Conservation (phyloP, 768 basidiomycete species). For the Boletus pseudo-olivaceus region DNA sequence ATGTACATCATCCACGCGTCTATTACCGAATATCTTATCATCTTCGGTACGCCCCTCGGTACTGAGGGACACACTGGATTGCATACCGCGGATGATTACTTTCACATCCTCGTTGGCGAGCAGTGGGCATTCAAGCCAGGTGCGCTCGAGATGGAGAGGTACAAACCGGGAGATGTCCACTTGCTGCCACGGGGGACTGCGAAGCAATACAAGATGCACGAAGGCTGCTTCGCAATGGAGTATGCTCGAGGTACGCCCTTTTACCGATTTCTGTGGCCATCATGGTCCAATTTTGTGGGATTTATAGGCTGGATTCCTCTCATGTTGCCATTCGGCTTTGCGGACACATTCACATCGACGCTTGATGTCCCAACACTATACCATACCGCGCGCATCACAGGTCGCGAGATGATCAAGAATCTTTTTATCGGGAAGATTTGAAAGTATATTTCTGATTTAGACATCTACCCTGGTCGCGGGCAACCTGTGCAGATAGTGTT, state of each 20-base stretch:
- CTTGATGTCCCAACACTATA: slow-evolving; percentile 83
- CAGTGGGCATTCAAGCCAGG: slow-evolving; percentile 92
- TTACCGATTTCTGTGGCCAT: not conserved
- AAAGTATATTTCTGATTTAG: slow-evolving; percentile 2
- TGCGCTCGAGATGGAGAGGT: slow-evolving; percentile 78
- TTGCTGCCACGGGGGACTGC: slow-evolving; percentile 75
- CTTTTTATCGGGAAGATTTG: slow-evolving; percentile 84
- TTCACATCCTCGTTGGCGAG: slow-evolving; percentile 91
- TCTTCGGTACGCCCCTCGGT: slow-evolving; percentile 94
- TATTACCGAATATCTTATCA: slow-evolving; percentile 95
- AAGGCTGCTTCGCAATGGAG: slow-evolving; percentile 94
- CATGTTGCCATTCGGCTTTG: slow-evolving; percentile 93
- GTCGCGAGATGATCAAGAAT: slow-evolving; percentile 79
- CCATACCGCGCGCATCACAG: slow-evolving; percentile 73
- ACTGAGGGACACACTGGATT: slow-evolving; percentile 95
- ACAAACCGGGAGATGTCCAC: slow-evolving; percentile 81
- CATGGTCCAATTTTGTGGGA: not conserved
- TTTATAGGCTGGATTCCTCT: slow-evolving; percentile 89
- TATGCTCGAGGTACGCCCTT: slow-evolving; percentile 75
- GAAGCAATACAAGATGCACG: slow-evolving; percentile 98
- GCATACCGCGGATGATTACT: slow-evolving; percentile 97
- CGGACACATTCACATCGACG: slow-evolving; percentile 83
- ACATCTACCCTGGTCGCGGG: not conserved
- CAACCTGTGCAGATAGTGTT: not conserved
- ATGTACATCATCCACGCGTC: slow-evolving; percentile 98